Percentiles rank a stretch among this genome's conserved stretches.
Evolutionary conservation across 2,329 filamentous ascomycete genomes (phyloP).

Genomic region (Dothistroma septosporum): DNA sequence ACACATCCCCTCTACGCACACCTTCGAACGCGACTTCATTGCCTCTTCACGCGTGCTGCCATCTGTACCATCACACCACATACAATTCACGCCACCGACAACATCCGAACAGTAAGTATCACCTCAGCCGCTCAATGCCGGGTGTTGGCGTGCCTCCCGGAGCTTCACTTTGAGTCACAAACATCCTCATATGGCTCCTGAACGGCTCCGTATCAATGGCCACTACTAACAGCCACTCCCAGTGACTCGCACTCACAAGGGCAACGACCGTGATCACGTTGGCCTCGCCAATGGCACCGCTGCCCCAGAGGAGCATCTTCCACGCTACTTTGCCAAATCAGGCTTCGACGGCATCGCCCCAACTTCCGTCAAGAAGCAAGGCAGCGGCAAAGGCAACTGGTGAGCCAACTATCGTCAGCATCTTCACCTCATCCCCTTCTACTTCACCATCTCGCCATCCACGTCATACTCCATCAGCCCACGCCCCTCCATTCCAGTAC

Average conservation of each 20-base stretch:
- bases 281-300: constrained; percentile 71
- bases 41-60: background rate
- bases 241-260: constrained; percentile 99
- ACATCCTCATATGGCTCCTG: background rate
- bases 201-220: background rate
- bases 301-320: constrained; percentile 66
- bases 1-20: background rate
- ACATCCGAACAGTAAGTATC: background rate
- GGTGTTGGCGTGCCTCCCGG: background rate
- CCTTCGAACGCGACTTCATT: background rate
- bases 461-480: constrained; percentile 4
- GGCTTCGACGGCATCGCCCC: constrained; percentile 78
- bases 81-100: background rate
- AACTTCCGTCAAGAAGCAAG: constrained; percentile 95
- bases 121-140: background rate
- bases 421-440: constrained; percentile 9
- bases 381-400: constrained; percentile 91
- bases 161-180: background rate
- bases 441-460: background rate
- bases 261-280: constrained; percentile 86
- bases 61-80: background rate
- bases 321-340: constrained; percentile 88
- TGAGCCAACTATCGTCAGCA: constrained; percentile 46
- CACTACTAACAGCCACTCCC: constrained; percentile 14
- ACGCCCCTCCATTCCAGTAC: constrained; percentile 6